Evolutionary conservation across 352 stramenopile species (phyloP), one percentile per base, ranked within the genome.

Genomic region (Vaucheria bursata): DNA sequence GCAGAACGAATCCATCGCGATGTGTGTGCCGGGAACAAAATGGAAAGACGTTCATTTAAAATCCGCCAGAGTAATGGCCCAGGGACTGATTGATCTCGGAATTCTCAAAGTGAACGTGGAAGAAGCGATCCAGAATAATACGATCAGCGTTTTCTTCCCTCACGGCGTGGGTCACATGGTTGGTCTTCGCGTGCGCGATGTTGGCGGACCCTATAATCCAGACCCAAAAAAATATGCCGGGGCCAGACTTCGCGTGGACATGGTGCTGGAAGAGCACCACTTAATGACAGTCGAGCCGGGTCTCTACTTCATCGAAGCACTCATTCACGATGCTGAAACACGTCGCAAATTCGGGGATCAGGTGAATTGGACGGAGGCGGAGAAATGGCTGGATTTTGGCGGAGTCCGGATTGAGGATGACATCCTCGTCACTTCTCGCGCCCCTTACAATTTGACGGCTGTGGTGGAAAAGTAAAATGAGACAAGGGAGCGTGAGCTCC

Each of bases 111-210:
- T 18, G 18, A 25, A 59, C 25, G 18, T 25, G 18, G 12, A 59
- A 25, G 45, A 18, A 18, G 45, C 45, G 25, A 18, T 59, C 12
- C 12, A 59, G 25, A 25, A 18, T 18, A 25, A 25, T 18, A 25
- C 45, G 45, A 25, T 59, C 25, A 18, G 12, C 45, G 45, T 59
- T 18, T 59, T 59, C 25, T 59, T 59, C 45, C 45, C 45, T 59
- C 45, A 59, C 45, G 45, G 45, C 45, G 45, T 59, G 45, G 45
- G 45, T 25, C 45, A 59, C 45, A 59, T 59, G 45, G 45, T 59
- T 18, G 45, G 45, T 18, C 25, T 59, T 18, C 45, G 45, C 25
- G 45, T 59, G 45, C 45, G 45, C 25, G 45, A 59, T 25, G 45
- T 59, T 18, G 45, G 45, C 25, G 45, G 45, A 59, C 18, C 18